phyloP scores from a whole-genome alignment of 2,329 filamentous ascomycete genomes.

The Trichoderma simmonsii region DNA sequence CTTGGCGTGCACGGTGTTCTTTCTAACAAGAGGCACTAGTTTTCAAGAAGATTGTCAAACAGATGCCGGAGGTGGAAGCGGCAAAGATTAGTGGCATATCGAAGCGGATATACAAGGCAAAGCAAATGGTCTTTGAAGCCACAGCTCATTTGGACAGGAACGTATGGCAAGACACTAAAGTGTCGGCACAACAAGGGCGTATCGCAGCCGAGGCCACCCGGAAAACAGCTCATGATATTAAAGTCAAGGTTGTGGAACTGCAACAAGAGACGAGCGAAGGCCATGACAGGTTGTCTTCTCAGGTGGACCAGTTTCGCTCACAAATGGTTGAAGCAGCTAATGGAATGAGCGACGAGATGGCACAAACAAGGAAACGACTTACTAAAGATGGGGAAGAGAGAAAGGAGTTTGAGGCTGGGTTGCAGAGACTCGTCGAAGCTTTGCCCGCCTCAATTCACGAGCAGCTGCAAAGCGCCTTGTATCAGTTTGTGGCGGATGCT shows the following conservation, averaged over 20 bases:
- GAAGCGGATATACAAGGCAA: background rate
- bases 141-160: slow-evolving; percentile 5
- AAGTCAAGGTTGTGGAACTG: background rate
- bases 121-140: slow-evolving; percentile 3
- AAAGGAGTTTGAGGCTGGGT: slow-evolving; percentile 1
- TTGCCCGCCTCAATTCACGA: background rate
- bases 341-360: background rate
- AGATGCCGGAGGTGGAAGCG: slow-evolving; percentile 2
- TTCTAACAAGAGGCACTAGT: background rate
- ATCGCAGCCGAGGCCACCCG: slow-evolving; percentile 6
- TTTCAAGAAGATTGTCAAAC: slow-evolving; percentile 4
- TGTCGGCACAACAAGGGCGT: background rate
- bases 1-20: background rate
- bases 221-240: slow-evolving; percentile 8
- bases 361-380: background rate
- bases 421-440: background rate
- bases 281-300: background rate
- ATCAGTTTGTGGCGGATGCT: slow-evolving; percentile 9
- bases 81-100: slow-evolving; percentile 4
- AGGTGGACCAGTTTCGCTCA: background rate
- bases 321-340: slow-evolving; percentile 2
- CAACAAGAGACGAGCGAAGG: slow-evolving; percentile 1
- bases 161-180: slow-evolving; percentile 8
- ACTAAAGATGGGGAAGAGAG: slow-evolving; percentile 8
- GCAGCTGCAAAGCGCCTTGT: slow-evolving; percentile 3